phyloP scores from a whole-genome alignment of 768 basidiomycete genomes.

The Ramaria sp. region DNA sequence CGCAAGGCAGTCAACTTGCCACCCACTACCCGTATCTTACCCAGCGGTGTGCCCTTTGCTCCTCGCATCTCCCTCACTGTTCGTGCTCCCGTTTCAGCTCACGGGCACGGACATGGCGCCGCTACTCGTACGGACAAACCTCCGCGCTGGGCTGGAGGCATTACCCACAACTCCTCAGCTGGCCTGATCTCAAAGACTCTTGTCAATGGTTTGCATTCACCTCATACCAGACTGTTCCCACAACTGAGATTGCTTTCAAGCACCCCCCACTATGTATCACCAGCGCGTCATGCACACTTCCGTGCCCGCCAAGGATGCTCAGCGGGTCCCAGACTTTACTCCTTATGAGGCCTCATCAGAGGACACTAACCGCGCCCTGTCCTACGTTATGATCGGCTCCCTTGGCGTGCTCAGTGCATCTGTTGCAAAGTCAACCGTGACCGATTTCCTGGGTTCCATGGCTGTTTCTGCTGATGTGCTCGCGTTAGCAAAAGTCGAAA shows the following conservation, averaged over 20 bases:
- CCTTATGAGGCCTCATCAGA: constrained; percentile 65
- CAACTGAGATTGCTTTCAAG: constrained; percentile 21
- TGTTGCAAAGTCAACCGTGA: constrained; percentile 85
- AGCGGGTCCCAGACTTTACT: constrained; percentile 83
- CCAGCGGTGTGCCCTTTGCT: constrained; percentile 71
- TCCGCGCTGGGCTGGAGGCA: constrained; percentile 52
- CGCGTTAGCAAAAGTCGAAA: constrained; percentile 95
- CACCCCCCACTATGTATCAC: constrained; percentile 44
- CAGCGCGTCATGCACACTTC: constrained; percentile 75
- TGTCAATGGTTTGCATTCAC: constrained; percentile 36
- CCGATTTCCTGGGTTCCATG: constrained; percentile 94
- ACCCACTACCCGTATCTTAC: constrained; percentile 68
- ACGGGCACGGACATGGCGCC: constrained; percentile 47
- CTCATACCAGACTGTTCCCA: constrained; percentile 1
- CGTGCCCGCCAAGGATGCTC: constrained; percentile 51
- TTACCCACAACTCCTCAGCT: constrained; percentile 29
- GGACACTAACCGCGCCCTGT: constrained; percentile 59
- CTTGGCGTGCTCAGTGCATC: constrained; percentile 92
- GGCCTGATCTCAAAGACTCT: constrained; percentile 59
- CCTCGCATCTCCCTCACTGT: constrained; percentile 65
- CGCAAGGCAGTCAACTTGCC: constrained; percentile 65
- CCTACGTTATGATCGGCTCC: constrained; percentile 86
- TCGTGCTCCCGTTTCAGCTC: constrained; percentile 47
- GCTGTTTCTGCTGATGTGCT: constrained; percentile 95
- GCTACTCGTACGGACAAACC: constrained; percentile 50